Conservation (phyloP, 192 early-diverging fungal species). For the Umbelopsis vinacea region DNA sequence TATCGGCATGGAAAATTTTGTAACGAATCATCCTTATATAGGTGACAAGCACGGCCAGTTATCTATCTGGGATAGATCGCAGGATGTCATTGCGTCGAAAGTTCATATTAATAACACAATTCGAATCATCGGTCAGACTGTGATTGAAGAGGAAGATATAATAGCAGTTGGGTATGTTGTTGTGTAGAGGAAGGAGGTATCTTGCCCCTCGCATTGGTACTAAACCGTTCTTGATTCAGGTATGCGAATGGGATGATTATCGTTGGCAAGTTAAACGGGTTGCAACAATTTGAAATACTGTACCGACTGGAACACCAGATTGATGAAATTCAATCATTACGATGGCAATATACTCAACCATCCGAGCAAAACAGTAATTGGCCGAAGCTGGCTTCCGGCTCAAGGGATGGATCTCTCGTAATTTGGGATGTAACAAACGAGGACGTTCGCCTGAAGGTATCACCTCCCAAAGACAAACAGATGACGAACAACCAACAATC, state of each 20-base stretch:
- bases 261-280: not conserved
- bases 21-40: not conserved
- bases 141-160: conserved; percentile 1
- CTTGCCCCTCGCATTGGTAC: not conserved
- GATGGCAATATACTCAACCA: conserved; percentile 39
- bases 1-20: too few species aligned
- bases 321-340: conserved; percentile 49
- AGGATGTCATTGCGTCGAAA: not conserved
- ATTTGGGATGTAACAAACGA: conserved; percentile 5
- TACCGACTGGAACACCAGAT: conserved; percentile 48
- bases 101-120: not conserved
- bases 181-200: too few species aligned
- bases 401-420: not conserved
- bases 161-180: conserved; percentile 1
- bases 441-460: not conserved
- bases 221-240: not conserved
- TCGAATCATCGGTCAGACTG: not conserved
- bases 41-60: not conserved
- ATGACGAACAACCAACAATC: not conserved
- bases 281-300: conserved; percentile 14
- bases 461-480: conserved; percentile 12
- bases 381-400: conserved; percentile 7
- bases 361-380: not conserved
- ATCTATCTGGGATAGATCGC: conserved; percentile 4
- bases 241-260: conserved; percentile 18